Conservation (phyloP, 106 monocot species). For the Phalaenopsis aphrodite region DNA sequence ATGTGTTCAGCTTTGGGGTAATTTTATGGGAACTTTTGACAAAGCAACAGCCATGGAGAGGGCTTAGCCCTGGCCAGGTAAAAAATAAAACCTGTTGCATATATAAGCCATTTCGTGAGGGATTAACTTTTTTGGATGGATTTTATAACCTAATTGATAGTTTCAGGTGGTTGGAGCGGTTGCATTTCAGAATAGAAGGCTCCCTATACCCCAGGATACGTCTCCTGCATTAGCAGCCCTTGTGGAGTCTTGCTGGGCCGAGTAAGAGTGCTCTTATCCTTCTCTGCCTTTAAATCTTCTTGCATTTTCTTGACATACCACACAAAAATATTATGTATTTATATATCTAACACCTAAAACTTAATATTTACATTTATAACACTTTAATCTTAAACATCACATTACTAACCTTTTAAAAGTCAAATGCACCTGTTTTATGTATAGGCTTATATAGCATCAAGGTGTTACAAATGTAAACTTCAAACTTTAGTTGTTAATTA, state of each 20-base stretch:
- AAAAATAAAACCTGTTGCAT: background rate
- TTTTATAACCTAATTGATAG: background rate
- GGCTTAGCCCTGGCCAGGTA: slow-evolving; percentile 63
- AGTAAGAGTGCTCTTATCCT: slow-evolving; percentile 36
- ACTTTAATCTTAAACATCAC: too few relatives aligned
- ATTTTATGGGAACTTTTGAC: slow-evolving; percentile 84
- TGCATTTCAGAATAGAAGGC: slow-evolving; percentile 81
- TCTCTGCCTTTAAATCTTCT: background rate
- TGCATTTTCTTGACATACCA: background rate
- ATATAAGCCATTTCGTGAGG: background rate
- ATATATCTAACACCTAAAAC: too few relatives aligned
- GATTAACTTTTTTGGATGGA: background rate
- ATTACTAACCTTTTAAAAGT: too few relatives aligned
- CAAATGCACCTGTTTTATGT: too few relatives aligned
- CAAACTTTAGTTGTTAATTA: too few relatives aligned
- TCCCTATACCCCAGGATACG: slow-evolving; percentile 47
- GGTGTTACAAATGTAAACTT: too few relatives aligned
- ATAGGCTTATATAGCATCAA: too few relatives aligned
- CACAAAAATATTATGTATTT: too few relatives aligned
- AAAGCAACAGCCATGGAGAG: slow-evolving; percentile 75
- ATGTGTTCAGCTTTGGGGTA: slow-evolving; percentile 80
- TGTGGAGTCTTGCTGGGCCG: slow-evolving; percentile 68
- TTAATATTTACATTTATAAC: too few relatives aligned
- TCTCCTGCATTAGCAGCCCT: slow-evolving; percentile 43
- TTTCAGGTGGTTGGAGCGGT: slow-evolving; percentile 84